Percentiles rank a stretch among this genome's conserved stretches.
phyloP scores from a whole-genome alignment of 805 yeast species.

The Metschnikowia cerradonensis region DNA sequence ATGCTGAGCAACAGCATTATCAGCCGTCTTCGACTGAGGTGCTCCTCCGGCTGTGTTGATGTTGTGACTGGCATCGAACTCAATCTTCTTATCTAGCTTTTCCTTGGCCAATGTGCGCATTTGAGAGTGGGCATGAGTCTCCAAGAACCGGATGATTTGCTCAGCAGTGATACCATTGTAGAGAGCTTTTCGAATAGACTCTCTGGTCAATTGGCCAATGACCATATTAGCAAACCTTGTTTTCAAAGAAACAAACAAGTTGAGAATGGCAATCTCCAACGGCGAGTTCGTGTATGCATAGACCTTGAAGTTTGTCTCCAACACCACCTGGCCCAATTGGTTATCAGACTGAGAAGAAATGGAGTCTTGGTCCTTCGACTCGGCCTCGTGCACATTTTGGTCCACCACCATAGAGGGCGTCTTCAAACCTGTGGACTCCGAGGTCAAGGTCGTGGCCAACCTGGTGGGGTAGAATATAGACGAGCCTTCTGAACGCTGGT shows the following conservation, averaged over 20 bases:
- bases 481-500: constrained; percentile 51
- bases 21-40: constrained; percentile 28
- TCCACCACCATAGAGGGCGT: constrained; percentile 75
- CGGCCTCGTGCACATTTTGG: constrained; percentile 45
- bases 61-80: constrained; percentile 51
- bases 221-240: constrained; percentile 90
- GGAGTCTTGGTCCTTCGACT: constrained; percentile 17
- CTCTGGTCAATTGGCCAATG: constrained; percentile 89
- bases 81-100: constrained; percentile 59
- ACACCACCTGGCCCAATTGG: constrained; percentile 65
- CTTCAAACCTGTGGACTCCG: constrained; percentile 69
- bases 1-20: constrained; percentile 39
- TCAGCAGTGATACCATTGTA: constrained; percentile 90
- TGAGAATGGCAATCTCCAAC: constrained; percentile 86
- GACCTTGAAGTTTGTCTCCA: constrained; percentile 90
- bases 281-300: constrained; percentile 95
- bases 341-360: constrained; percentile 17
- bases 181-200: constrained; percentile 81
- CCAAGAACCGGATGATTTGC: constrained; percentile 84
- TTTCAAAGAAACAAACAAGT: constrained; percentile 79
- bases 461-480: constrained; percentile 84
- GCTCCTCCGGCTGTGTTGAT: constrained; percentile 44
- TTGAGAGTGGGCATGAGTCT: constrained; percentile 91
- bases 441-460: constrained; percentile 81
- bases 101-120: constrained; percentile 76